phyloP scores from a whole-genome alignment of 2,329 filamentous ascomycete genomes.

The Pseudocercospora fuligena region DNA sequence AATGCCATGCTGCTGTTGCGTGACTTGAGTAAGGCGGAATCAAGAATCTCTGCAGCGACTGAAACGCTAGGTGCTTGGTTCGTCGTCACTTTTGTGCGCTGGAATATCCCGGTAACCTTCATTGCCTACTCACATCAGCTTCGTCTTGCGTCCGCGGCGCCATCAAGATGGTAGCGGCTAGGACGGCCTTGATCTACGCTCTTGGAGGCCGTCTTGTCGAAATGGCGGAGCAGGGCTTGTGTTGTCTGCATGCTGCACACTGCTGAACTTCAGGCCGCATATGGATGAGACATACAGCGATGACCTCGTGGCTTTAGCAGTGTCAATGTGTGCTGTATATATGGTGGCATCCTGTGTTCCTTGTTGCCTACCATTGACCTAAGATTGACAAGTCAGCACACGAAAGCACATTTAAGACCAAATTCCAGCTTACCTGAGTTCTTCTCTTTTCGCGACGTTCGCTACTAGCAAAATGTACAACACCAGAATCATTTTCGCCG shows the following conservation, averaged over 20 bases:
- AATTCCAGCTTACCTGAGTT: not conserved
- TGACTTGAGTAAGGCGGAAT: not conserved
- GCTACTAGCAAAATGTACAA: slow-evolving; percentile 20
- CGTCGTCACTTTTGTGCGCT: not conserved
- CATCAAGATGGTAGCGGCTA: slow-evolving; percentile 3
- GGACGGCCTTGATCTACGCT: slow-evolving; percentile 8
- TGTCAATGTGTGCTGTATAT: not conserved
- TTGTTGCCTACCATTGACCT: not conserved
- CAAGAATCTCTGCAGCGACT: not conserved
- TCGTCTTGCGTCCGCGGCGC: slow-evolving; percentile 1
- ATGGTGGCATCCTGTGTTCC: slow-evolving; percentile 2
- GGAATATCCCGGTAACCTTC: not conserved
- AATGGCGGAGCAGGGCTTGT: slow-evolving; percentile 23
- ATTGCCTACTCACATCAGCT: slow-evolving; percentile 5
- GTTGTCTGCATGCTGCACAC: slow-evolving; percentile 9
- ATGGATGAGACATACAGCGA: not conserved
- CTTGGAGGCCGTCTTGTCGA: slow-evolving; percentile 14
- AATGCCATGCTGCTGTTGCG: slow-evolving; percentile 6
- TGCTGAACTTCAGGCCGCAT: slow-evolving; percentile 10
- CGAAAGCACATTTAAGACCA: not conserved
- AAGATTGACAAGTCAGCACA: not conserved
- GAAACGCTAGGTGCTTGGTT: slow-evolving; percentile 4
- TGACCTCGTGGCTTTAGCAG: not conserved
- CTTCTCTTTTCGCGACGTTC: slow-evolving; percentile 8
- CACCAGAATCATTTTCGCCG: slow-evolving; percentile 14